Percentiles rank a stretch among this genome's conserved stretches.
phyloP scores from a whole-genome alignment of 2,329 filamentous ascomycete species.

The Talaromyces rugulosus region DNA sequence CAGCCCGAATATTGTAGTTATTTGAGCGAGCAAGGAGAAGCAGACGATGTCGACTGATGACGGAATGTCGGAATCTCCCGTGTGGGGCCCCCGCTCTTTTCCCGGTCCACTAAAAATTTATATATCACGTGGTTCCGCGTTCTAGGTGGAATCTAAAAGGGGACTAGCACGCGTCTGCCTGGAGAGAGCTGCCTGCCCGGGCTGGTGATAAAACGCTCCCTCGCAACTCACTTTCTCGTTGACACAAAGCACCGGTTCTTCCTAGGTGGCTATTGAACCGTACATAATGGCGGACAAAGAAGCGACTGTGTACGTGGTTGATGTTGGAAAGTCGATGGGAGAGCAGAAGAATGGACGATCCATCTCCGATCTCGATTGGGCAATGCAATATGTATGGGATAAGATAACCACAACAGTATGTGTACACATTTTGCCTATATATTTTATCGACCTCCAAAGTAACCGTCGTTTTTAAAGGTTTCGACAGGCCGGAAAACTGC shows the following conservation, averaged over 20 bases:
- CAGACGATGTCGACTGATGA: not conserved
- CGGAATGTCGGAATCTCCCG: conserved; percentile 1
- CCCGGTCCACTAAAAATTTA: conserved; percentile 8
- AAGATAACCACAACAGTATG: conserved; percentile 72
- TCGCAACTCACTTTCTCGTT: conserved; percentile 4
- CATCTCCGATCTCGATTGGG: conserved; percentile 82
- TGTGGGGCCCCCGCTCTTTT: not conserved
- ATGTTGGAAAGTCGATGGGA: conserved; percentile 82
- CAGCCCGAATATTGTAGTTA: conserved; percentile 1
- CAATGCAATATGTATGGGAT: conserved; percentile 92
- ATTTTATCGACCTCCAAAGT: not conserved
- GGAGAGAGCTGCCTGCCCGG: conserved; percentile 12
- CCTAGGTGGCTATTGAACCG: not conserved
- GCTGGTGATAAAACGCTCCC: not conserved
- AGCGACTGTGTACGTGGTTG: conserved; percentile 85
- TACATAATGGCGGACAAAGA: conserved; percentile 82
- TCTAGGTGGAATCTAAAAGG: conserved; percentile 24
- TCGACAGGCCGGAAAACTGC: conserved; percentile 69
- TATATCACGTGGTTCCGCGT: conserved; percentile 40
- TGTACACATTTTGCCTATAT: conserved; percentile 14
- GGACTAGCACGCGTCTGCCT: conserved; percentile 43
- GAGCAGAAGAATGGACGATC: conserved; percentile 64
- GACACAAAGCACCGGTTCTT: not conserved
- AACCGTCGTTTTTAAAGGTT: conserved; percentile 35
- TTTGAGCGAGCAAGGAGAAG: not conserved